phyloP scores from a whole-genome alignment of 2,329 filamentous ascomycete species.

The Cercospora brassicicola region DNA sequence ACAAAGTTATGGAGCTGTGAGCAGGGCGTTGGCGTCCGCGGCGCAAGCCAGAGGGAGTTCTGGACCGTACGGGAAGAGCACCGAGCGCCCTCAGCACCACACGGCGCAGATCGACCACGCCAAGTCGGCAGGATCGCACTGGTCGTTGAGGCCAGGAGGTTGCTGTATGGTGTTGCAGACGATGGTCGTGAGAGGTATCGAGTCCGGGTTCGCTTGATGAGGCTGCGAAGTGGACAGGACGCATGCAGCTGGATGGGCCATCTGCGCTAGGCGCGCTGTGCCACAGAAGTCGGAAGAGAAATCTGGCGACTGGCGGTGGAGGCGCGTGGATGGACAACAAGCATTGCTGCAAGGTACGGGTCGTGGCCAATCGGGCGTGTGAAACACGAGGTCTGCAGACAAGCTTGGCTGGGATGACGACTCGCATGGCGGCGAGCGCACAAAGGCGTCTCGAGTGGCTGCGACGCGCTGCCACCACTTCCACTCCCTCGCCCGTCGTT shows the following conservation, averaged over 20 bases:
- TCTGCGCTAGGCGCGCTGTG: neutral
- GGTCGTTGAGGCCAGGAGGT: neutral
- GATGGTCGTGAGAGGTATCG: neutral
- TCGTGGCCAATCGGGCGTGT: neutral
- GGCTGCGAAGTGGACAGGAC: neutral
- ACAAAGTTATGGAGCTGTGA: neutral
- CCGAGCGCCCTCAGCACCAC: neutral
- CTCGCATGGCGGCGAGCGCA: neutral
- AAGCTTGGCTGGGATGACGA: neutral
- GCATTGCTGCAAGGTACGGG: neutral
- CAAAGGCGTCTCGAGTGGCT: neutral
- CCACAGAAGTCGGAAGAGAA: conserved; percentile 1
- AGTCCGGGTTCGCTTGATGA: neutral
- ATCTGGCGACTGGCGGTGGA: neutral
- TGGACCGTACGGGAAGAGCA: neutral
- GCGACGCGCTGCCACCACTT: neutral
- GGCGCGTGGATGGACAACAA: neutral
- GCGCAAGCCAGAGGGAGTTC: neutral
- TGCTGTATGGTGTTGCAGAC: neutral
- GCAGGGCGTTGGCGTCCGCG: neutral
- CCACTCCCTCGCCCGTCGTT: neutral
- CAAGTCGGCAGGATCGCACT: neutral
- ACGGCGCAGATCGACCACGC: neutral
- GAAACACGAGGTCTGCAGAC: neutral
- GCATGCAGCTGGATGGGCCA: neutral